Evolutionary conservation across 2,329 filamentous ascomycete genomes (phyloP).

Genomic region (Cytospora chrysosperma): DNA sequence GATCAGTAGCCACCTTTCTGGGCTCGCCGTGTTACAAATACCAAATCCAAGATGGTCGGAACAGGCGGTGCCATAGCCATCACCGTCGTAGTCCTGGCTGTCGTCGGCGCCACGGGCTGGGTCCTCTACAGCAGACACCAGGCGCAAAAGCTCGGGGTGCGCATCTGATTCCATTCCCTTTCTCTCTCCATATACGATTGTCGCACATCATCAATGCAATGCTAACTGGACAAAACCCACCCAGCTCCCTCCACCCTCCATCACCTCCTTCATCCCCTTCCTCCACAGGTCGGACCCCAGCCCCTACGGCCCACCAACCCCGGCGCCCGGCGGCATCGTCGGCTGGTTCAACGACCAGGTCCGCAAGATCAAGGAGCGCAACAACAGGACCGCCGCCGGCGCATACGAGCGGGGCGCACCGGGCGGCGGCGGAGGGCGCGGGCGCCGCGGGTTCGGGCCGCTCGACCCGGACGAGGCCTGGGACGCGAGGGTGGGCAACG

Average conservation of each 20-base stretch:
- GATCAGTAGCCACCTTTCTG: not conserved
- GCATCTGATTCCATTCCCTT: constrained; percentile 32
- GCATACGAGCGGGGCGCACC: constrained; percentile 64
- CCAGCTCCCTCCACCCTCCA: constrained; percentile 67
- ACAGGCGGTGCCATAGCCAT: constrained; percentile 69
- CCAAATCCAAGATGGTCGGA: constrained; percentile 48
- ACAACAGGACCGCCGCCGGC: constrained; percentile 64
- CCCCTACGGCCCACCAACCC: constrained; percentile 50
- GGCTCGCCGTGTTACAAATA: constrained; percentile 1
- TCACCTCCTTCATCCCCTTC: constrained; percentile 73
- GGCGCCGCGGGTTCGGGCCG: constrained; percentile 60
- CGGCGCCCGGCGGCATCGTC: constrained; percentile 61
- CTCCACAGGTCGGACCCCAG: constrained; percentile 41
- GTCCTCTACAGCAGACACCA: constrained; percentile 70
- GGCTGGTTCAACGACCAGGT: constrained; percentile 73
- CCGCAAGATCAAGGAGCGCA: constrained; percentile 61
- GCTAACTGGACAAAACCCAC: constrained; percentile 20
- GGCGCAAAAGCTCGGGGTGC: constrained; percentile 68
- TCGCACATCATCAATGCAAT: not conserved
- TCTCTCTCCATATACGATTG: not conserved
- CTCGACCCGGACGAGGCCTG: constrained; percentile 84
- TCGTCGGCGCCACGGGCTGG: constrained; percentile 62
- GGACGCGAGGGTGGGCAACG: constrained; percentile 76
- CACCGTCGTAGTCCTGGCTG: constrained; percentile 62
- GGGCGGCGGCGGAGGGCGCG: constrained; percentile 38